A percentile compares a stretch with the other conserved stretches of the same genome.
Conservation (phyloP, 2,329 filamentous ascomycete genomes). For the Microcyclospora pomicola region DNA sequence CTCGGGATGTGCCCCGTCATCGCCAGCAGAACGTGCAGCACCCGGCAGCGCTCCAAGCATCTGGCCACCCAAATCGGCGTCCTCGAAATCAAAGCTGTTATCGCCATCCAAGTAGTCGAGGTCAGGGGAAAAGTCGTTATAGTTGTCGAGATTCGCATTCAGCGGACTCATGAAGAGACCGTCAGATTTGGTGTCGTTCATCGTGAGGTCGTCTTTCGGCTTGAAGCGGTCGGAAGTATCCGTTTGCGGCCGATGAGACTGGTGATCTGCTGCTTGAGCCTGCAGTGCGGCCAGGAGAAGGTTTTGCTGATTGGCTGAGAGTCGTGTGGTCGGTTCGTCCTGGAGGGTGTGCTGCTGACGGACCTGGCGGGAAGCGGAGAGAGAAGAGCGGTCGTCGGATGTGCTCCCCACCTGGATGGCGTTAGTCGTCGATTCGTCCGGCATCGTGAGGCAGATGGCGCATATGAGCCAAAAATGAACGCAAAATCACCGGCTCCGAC, state of each 20-base stretch:
- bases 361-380: no score
- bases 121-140: constrained; percentile 48
- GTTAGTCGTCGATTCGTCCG: no score
- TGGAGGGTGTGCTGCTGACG: no score
- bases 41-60: constrained; percentile 68
- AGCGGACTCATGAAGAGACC: constrained; percentile 18
- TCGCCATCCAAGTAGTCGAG: constrained; percentile 71
- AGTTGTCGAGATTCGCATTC: constrained; percentile 14
- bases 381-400: no score
- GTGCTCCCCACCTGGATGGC: no score
- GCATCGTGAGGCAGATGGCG: no score
- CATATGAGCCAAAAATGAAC: no score
- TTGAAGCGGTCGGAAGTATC: constrained; percentile 2
- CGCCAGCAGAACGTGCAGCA: constrained; percentile 19
- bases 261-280: constrained; percentile 22
- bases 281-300: constrained; percentile 34
- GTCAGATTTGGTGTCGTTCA: constrained; percentile 11
- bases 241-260: constrained; percentile 14
- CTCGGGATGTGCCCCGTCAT: constrained; percentile 5
- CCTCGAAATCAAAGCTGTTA: constrained; percentile 61
- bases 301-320: constrained; percentile 29
- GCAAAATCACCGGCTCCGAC: no score
- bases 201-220: constrained; percentile 3
- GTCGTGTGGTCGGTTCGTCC: not conserved
- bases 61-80: constrained; percentile 39